Evolutionary conservation across 2,329 filamentous ascomycete species (phyloP), one percentile per base, ranked within the genome.

Genomic region (Trichoderma sp.): DNA sequence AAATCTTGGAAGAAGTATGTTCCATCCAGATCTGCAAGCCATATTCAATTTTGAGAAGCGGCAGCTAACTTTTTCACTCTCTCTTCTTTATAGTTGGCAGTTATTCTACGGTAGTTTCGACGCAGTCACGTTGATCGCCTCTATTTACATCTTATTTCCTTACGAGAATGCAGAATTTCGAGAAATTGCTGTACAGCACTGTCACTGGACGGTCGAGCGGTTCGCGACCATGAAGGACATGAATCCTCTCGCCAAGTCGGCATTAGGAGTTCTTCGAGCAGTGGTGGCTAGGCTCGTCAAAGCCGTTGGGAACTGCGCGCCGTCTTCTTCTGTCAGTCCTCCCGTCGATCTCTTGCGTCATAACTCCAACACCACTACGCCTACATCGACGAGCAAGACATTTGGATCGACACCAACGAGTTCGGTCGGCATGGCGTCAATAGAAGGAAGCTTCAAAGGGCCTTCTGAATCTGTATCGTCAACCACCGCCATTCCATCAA

Each of bases 81-180:
- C 13, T 8, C 39, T 37, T 1, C 43, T 18, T 59, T 54, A 18
- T 56, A 83, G 80, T 28, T 87, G 87, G 72, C 81, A 83, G 18
- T 79, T 90, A 4, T 89, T 89, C 75, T 89, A 88, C 64, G 86
- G 86, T 64, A 89, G 86, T 7, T 90, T 90, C 69, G 88, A 90
- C 72, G 87, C 88, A 16, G 84, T 89, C 24, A 86, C 90, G 18
- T 80, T 90, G 67, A 81, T 89, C 65, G 85, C 87, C 0, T 84
- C 86, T 21, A 85, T 89, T 37, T 89, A 86, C 74, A 89, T 90
- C 39, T 75, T 90, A 10, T 88, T 88, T 70, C 87, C 87, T 1
- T 80, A 79, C 26, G 86, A 89, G 72, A 84, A 88, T 67, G 74
- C 77, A 2, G 84, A 85, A 30, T 76, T 85, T 30, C 74, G 85